Evolutionary conservation across 2,329 filamentous ascomycete species (phyloP), one percentile per base, ranked within the genome.

Genomic region (Monilinia polystroma): DNA sequence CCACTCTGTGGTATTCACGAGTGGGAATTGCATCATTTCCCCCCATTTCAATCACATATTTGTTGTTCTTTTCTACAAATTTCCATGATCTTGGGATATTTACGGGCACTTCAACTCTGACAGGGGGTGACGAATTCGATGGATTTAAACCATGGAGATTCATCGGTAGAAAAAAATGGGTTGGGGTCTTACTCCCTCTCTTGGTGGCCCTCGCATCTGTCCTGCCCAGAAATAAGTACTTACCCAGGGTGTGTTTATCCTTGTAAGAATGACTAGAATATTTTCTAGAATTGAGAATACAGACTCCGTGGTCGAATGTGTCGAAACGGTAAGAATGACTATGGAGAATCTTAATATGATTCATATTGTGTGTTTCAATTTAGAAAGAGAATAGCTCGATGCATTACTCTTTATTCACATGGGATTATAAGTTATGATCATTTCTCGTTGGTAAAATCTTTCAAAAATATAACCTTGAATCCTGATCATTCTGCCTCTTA

Each of bases 161-260:
- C 73, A 70, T 69, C 3, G 75, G 41, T 29, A 62, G 16, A 29
- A 29, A 16, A 83, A 54, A 82, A 83, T 68, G 82, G 83, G 1
- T 73, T 78, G 12, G 78, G 73, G 70, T 1, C 77, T 77, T 67
- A 56, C 77, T 4, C 75, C 73, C 2, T 76, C 78, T 64, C 74
- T 77, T 57, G 72, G 74, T 2, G 76, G 77, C 7, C 72, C 74
- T 10, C 71, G 75, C 6, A 73, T 77, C 18, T 76, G 73, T 68
- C 69, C 75, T 60, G 76, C 70, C 43, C 72, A 77, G 49, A 75
- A 77, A 69, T 76, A 75, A 51, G 76, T 76, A n/a, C 70, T 75
- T 47, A 75, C 72, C 1, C 73, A 77, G 57, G 72, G 72, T 10
- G 52, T 56, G 6, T 64, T 55, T 38, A 6, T 56, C 14, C 62